Evolutionary conservation across 768 basidiomycete genomes (phyloP).

Genomic region (Pholiota molesta): DNA sequence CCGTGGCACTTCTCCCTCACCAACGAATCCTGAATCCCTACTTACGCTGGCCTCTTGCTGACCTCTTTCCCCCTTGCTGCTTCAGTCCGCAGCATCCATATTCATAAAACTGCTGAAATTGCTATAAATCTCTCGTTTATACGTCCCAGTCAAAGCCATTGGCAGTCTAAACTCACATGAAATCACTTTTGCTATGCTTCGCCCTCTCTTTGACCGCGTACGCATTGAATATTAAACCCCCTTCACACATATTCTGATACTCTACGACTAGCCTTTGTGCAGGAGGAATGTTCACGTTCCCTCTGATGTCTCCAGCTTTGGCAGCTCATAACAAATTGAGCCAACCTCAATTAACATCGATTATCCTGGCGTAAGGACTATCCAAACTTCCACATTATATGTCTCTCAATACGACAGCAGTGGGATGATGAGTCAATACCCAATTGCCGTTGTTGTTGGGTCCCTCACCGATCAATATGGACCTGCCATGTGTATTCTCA

Average conservation of each 20-base stretch:
- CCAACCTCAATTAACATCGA: constrained; percentile 79
- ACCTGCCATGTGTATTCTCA: constrained; percentile 66
- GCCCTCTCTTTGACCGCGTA: constrained; percentile 70
- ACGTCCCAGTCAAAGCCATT: not conserved
- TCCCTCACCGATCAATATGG: constrained; percentile 70
- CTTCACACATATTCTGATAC: not conserved
- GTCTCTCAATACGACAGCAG: constrained; percentile 35
- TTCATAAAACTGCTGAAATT: not conserved
- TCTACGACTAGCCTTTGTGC: constrained; percentile 58
- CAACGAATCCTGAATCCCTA: too few relatives aligned
- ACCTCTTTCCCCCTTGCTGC: not conserved
- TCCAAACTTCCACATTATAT: not conserved
- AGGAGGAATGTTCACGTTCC: constrained; percentile 82
- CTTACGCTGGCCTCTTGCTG: too few relatives aligned
- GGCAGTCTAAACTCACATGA: constrained; percentile 10
- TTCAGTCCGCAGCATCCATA: not conserved
- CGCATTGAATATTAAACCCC: constrained; percentile 23
- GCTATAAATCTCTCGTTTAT: not conserved
- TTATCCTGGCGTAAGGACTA: constrained; percentile 68
- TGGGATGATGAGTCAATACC: constrained; percentile 85
- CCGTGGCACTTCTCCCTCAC: not conserved
- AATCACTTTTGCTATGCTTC: constrained; percentile 38
- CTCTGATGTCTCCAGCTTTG: constrained; percentile 68
- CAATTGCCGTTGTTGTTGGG: constrained; percentile 70
- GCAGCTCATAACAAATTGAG: constrained; percentile 61